Evolutionary conservation across 306 rosid genomes (phyloP).

Genomic region (Erythrophleum fordii): DNA sequence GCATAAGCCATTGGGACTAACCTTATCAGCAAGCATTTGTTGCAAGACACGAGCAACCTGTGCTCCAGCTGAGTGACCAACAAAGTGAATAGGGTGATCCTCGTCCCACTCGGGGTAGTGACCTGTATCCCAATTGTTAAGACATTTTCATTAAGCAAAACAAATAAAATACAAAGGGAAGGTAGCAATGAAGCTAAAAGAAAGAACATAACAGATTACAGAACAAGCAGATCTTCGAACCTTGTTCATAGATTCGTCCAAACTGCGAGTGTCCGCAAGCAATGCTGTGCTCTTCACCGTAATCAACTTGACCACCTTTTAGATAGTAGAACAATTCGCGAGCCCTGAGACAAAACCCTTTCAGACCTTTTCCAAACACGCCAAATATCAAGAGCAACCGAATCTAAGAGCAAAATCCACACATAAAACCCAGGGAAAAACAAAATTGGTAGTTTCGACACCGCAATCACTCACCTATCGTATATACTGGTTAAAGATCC

Average conservation of each 20-base stretch:
- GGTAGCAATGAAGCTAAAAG: neutral
- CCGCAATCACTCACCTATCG: slow-evolving; percentile 63
- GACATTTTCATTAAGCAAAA: slow-evolving; percentile 20
- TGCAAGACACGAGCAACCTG: slow-evolving; percentile 94
- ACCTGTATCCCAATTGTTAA: slow-evolving; percentile 55
- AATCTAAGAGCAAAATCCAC: neutral
- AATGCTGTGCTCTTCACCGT: slow-evolving; percentile 93
- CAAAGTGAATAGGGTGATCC: slow-evolving; percentile 94
- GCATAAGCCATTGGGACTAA: slow-evolving; percentile 38
- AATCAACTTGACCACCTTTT: slow-evolving; percentile 96
- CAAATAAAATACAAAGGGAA: neutral
- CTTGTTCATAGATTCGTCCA: slow-evolving; percentile 80
- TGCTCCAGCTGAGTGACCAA: slow-evolving; percentile 97
- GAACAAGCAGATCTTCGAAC: slow-evolving; percentile 45
- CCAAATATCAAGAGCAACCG: neutral
- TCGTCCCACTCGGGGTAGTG: slow-evolving; percentile 98
- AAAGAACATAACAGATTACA: slow-evolving; percentile 12
- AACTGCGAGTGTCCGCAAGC: slow-evolving; percentile 85
- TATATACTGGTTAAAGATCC: slow-evolving; percentile 92
- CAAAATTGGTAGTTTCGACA: neutral
- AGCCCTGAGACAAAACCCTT: slow-evolving; percentile 61
- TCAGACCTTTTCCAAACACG: slow-evolving; percentile 1
- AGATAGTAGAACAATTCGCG: slow-evolving; percentile 93
- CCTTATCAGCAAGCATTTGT: slow-evolving; percentile 99
- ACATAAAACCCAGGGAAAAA: neutral